Evolutionary conservation across 805 yeast species (phyloP).

Genomic region (Myxozyma mucilagina): DNA sequence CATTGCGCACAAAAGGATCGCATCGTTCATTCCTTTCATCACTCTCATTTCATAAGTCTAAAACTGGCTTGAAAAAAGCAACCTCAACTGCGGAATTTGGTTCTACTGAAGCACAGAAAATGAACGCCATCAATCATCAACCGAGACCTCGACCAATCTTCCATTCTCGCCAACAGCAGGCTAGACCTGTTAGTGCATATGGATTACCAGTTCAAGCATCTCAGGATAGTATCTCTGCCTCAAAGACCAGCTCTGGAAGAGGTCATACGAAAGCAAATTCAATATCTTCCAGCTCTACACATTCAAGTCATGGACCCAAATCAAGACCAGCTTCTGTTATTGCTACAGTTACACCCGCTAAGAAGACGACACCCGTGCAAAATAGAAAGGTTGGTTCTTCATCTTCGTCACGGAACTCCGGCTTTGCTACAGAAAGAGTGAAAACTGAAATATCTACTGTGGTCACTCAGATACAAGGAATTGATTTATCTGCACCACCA

Average conservation of each 20-base stretch:
- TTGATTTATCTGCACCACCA: neutral
- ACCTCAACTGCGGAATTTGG: neutral
- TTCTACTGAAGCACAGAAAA: neutral
- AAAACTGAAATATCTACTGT: neutral
- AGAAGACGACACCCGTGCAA: neutral
- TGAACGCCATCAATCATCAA: neutral
- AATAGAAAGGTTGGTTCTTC: neutral
- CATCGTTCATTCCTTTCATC: conserved; percentile 10
- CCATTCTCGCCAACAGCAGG: neutral
- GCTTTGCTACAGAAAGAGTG: neutral
- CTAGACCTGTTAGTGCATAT: neutral
- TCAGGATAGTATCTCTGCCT: neutral
- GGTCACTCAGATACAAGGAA: neutral
- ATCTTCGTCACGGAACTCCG: neutral
- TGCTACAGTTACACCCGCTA: neutral
- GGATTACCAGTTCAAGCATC: neutral
- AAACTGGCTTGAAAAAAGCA: neutral
- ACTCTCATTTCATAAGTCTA: conserved; percentile 13
- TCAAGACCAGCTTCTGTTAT: conserved; percentile 4
- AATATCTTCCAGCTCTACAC: neutral
- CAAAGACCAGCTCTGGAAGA: neutral
- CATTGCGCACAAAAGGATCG: neutral
- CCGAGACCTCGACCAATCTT: neutral
- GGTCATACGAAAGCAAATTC: neutral
- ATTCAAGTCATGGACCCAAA: conserved; percentile 1